These are phyloP conservation scores for Ziziphus jujuba DNA, from an alignment of 306 rosid species.

Conservation along the genomic window DNA sequence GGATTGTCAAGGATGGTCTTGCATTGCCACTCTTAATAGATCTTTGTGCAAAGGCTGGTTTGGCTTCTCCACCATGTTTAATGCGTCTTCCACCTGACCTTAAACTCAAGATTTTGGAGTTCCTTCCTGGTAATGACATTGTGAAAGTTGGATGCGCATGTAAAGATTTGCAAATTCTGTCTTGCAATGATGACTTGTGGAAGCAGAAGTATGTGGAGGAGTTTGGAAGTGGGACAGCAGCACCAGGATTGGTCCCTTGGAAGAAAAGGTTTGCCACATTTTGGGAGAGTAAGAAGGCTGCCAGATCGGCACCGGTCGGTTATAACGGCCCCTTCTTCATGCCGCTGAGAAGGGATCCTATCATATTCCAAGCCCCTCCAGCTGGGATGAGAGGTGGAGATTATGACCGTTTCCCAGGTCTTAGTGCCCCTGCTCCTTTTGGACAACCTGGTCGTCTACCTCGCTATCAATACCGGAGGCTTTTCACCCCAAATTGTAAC, in stretches of 20 bases:
- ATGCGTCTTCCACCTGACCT: constrained; percentile 69
- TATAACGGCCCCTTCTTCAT: neutral
- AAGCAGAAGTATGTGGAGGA: constrained; percentile 53
- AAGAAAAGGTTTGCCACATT: constrained; percentile 34
- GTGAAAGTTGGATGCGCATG: constrained; percentile 51
- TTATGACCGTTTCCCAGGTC: constrained; percentile 34
- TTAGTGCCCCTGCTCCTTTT: constrained; percentile 17
- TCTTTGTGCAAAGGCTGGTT: constrained; percentile 61
- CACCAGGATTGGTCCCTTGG: constrained; percentile 14
- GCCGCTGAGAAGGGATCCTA: constrained; percentile 17
- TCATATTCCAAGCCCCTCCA: constrained; percentile 30
- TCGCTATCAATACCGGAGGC: constrained; percentile 10
- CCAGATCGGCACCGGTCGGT: neutral
- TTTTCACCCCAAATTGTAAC: constrained; percentile 23
- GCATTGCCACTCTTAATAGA: constrained; percentile 75
- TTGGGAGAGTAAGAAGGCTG: constrained; percentile 28
- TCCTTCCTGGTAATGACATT: constrained; percentile 54
- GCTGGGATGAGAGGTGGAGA: constrained; percentile 41
- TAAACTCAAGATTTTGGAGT: constrained; percentile 60
- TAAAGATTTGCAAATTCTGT: constrained; percentile 51
- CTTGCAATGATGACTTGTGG: constrained; percentile 60
- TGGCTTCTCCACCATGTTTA: constrained; percentile 62
- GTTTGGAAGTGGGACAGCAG: constrained; percentile 16
- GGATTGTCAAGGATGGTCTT: constrained; percentile 66
- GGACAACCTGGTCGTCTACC: constrained; percentile 27